These are phyloP conservation scores for Talaromyces sp. DNA, from an alignment of 2,329 filamentous ascomycete genomes.

Conservation along the genomic window DNA sequence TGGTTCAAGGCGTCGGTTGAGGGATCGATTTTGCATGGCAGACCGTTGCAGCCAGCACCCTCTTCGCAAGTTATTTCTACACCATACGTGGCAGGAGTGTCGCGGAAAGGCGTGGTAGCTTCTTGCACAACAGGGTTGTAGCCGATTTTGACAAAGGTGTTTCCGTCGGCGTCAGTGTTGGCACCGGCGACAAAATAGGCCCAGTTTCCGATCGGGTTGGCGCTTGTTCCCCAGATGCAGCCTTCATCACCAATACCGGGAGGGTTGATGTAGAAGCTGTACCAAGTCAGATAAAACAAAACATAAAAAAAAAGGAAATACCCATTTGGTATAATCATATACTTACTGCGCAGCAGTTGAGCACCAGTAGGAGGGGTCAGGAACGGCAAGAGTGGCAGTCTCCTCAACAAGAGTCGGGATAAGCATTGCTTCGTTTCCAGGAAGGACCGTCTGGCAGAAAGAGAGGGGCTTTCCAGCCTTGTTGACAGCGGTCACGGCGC, in stretches of 20 bases:
- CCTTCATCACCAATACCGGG: conserved; percentile 58
- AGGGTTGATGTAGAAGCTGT: conserved; percentile 70
- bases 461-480: conserved; percentile 44
- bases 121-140: conserved; percentile 71
- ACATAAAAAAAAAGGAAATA: too few species aligned
- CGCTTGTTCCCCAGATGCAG: conserved; percentile 65
- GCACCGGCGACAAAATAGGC: conserved; percentile 69
- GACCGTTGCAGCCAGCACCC: conserved; percentile 60
- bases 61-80: conserved; percentile 63
- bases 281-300: conserved; percentile 7
- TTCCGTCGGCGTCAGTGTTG: conserved; percentile 60
- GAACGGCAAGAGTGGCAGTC: conserved; percentile 61
- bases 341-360: conserved; percentile 68
- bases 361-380: conserved; percentile 65
- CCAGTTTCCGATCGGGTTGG: conserved; percentile 68
- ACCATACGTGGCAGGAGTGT: conserved; percentile 59
- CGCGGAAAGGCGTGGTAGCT: conserved; percentile 46
- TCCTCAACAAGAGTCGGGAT: conserved; percentile 57
- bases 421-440: conserved; percentile 10
- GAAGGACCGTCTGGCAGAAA: conserved; percentile 10
- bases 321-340: neutral
- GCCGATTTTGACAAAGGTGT: conserved; percentile 69
- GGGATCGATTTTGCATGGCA: conserved; percentile 70
- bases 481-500: conserved; percentile 61
- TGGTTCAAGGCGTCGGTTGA: conserved; percentile 50